Evolutionary conservation across 2,329 filamentous ascomycete genomes (phyloP), one percentile per base, ranked within the genome.

Genomic region (Beauveria australis): DNA sequence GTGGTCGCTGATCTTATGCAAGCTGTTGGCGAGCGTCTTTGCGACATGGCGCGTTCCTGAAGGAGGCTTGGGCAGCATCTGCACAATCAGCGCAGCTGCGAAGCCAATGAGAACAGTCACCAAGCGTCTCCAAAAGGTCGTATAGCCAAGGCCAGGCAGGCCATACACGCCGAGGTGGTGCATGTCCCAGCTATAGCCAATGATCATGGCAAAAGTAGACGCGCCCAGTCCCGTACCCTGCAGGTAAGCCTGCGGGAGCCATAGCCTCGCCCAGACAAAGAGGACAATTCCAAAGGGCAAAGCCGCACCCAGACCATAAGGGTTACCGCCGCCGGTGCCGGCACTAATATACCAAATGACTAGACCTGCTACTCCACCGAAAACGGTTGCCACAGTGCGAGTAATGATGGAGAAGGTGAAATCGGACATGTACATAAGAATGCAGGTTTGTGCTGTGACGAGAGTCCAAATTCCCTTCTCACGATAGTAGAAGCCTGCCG

Each of bases 381-480:
- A 61, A 0, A 82, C 62, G 0, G 79, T 81, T 6, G 76, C 80
- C 1, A 74, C 56, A 0, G 68, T 65, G 24, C 80, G 72, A 1
- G 72, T 68, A 0, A 79, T 48, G 6, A 81, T 63, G 0, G 77
- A 78, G 53, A 78, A 77, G 0, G 74, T 75, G 46, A 82, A 81
- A 57, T 82, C 80, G 0, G 78, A 75, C 71, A 80, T 75, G 64
- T 81, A 82, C 10, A 78, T 70, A 1, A 81, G 70, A 2, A 82
- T 63, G 1, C 72, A 73, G 0, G 77, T 78, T 64, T 82, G 80
- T 0, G 74, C 79, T 67, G 78, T 82, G 47, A 82, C 80, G 9
- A 81, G 67, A 0, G 71, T 78, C 80, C 80, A 82, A 0, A 82
- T 69, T 0, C 80, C 79, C 64, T 79, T 81, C 60, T 81, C 74